Evolutionary conservation across 371 early-diverging fungal species (phyloP), one percentile per base, ranked within the genome.

Genomic region (Basidiobolus meristosporus): DNA sequence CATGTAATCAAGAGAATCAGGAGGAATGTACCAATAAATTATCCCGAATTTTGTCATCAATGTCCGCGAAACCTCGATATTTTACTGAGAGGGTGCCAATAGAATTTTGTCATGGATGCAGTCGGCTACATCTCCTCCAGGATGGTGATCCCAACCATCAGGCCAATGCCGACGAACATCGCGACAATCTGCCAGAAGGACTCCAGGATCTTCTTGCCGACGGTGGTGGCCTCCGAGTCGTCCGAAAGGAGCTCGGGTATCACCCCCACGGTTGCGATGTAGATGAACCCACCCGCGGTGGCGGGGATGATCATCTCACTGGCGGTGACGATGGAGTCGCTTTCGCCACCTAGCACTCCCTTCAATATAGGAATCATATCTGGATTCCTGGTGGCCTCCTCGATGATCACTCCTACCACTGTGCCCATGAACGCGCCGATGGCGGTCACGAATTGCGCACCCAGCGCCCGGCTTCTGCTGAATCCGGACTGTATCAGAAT

Each of bases 251-350:
- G 57, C 47, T 88, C 87, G 0, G 90, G 87, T 19, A 89, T 70
- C 1, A 89, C 83, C 21, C 82, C 82, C 9, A 81, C 86, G 0
- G 84, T 82, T 14, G 86, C 86, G 45, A 86, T 84, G 47, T 89
- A 89, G 31, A 89, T 50, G 46, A 89, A 86, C 2, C 84, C 87
- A 36, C 90, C 90, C 0, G 90, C 89, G 5, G 90, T 82, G 39
- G 82, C 70, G 0, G 90, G 85, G 46, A 87, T 80, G 10, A 83
- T 77, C 39, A 82, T 52, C 41, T 86, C 81, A 36, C 77, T 63
- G 56, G 44, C 70, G 1, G 55, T 52, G 11, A 55, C 52, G 56
- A 45, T 1, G 16, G 21, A 3, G 14, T 28, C 40, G 1, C 38
- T 34, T n/a, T n/a, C n/a, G n/a, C n/a, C n/a, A n/a, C n/a, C n/a